Evolutionary conservation across 176 grass and related monocot species (phyloP).

Genomic region (Carex kokanica): DNA sequence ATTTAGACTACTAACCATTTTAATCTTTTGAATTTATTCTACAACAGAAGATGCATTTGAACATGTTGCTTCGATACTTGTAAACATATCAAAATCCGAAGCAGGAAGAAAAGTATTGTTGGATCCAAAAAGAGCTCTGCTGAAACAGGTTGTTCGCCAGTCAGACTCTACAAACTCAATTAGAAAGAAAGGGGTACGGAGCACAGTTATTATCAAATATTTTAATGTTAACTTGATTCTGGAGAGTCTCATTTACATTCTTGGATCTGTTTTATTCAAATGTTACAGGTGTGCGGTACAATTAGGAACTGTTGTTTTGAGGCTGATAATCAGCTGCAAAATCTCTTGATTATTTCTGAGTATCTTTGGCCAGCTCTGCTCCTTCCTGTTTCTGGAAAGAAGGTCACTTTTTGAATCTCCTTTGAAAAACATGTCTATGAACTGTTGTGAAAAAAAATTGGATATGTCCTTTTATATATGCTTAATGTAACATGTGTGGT

Average conservation of each 20-base stretch:
- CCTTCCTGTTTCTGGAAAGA: conserved; percentile 84
- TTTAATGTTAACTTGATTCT: neutral
- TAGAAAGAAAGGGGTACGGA: conserved; percentile 85
- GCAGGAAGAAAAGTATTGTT: conserved; percentile 79
- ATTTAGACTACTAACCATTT: neutral
- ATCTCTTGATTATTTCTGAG: conserved; percentile 76
- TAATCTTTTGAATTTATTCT: conserved; percentile 10
- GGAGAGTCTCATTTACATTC: neutral
- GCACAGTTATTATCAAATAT: neutral
- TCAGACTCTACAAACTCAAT: conserved; percentile 91
- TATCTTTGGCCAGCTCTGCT: conserved; percentile 95
- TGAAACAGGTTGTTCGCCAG: conserved; percentile 80
- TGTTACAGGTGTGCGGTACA: conserved; percentile 68
- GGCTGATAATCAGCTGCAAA: conserved; percentile 84
- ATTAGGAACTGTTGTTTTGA: conserved; percentile 97
- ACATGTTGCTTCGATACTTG: conserved; percentile 76
- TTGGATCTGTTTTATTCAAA: neutral
- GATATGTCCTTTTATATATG: neutral
- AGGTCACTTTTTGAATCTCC: conserved; percentile 40
- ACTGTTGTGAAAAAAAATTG: neutral
- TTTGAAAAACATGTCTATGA: neutral
- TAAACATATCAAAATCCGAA: conserved; percentile 95
- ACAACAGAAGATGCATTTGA: conserved; percentile 75
- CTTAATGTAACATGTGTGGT: neutral
- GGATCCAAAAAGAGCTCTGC: conserved; percentile 72